Base-by-base conservation (phyloP, 2,329 filamentous ascomycete species). In the Pseudogymnoascus sp. region DNA sequence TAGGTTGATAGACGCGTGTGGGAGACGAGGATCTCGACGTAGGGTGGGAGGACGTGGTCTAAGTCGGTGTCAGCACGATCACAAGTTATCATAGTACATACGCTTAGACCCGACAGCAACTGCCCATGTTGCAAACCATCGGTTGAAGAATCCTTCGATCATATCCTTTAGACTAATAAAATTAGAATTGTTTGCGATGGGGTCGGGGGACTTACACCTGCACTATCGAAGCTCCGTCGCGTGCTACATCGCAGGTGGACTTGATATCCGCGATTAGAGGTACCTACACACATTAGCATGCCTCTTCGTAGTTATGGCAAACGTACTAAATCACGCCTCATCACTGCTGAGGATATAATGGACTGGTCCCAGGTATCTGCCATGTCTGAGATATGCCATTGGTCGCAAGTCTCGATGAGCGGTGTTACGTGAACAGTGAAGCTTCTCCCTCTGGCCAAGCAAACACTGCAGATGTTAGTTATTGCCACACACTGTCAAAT, bases 1-100 rank as follows among this genome's bases (percentile, higher is more conserved):
- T 91, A 90, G 12, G 87, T 88, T n/a, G 88, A 90, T 1, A 91
- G 77, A 27, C 86, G 82, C 1, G 88, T 90, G 66, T 91, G 88
- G 0, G 84, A 88, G 39, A 89, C 85, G 2, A 91, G 78, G 60
- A 91, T 90, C 63, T 91, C 87, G 27, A 91, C 87, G 65, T 91
- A 91, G 0, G 88, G 87, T 0, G 88, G 88, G 0, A 91, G 79
- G 1, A 78, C 78, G 13, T 78, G 77, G 60, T 84, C 80, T 79
- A 69, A 65, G 27, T 63, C 42, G 58, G 66, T 2, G 41, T 48
- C 42, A 48, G 42, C 7, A 48, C 15, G 13, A 29, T 4, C 12
- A 29, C 2, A 44, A 44, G 41, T 13, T 21, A 10, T 44, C n/a
- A n/a, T 12, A 65, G 6, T 29, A 48, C 73, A 68, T 73, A 81